These are phyloP conservation scores for Debaryomyces udenii DNA, from an alignment of 1,139 yeast species.

Conservation along the genomic window DNA sequence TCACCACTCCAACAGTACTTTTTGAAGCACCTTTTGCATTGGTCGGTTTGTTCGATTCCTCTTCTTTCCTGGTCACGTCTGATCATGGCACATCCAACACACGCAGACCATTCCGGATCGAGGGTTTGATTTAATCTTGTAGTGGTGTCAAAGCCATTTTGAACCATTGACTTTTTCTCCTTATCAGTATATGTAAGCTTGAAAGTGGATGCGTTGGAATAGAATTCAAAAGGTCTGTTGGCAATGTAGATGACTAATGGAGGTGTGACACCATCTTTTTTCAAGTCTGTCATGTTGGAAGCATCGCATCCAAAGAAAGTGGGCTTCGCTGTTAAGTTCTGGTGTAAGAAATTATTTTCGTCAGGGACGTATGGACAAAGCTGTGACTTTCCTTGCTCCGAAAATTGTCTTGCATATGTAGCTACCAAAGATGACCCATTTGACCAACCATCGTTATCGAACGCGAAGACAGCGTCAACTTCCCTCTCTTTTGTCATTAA, in stretches of 20 bases:
- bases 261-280: conserved; percentile 36
- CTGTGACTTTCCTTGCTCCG: conserved; percentile 55
- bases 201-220: conserved; percentile 41
- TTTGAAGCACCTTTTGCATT: conserved; percentile 42
- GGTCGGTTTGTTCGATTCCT: conserved; percentile 40
- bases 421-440: conserved; percentile 30
- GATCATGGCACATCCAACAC: conserved; percentile 49
- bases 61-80: conserved; percentile 47
- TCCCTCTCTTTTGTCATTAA: conserved; percentile 39
- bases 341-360: conserved; percentile 52
- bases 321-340: conserved; percentile 45
- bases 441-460: conserved; percentile 39
- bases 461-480: conserved; percentile 42
- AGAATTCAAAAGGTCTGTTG: conserved; percentile 43
- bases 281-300: conserved; percentile 36
- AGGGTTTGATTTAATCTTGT: conserved; percentile 36
- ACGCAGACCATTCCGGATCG: conserved; percentile 42
- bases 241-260: conserved; percentile 45
- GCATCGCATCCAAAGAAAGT: conserved; percentile 51
- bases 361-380: conserved; percentile 85
- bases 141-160: conserved; percentile 41
- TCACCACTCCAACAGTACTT: conserved; percentile 49
- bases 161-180: conserved; percentile 41
- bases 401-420: conserved; percentile 69
- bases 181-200: conserved; percentile 35